Evolutionary conservation across 176 grass and related monocot genomes (phyloP).

Genomic region (Calamus simplicifolius): DNA sequence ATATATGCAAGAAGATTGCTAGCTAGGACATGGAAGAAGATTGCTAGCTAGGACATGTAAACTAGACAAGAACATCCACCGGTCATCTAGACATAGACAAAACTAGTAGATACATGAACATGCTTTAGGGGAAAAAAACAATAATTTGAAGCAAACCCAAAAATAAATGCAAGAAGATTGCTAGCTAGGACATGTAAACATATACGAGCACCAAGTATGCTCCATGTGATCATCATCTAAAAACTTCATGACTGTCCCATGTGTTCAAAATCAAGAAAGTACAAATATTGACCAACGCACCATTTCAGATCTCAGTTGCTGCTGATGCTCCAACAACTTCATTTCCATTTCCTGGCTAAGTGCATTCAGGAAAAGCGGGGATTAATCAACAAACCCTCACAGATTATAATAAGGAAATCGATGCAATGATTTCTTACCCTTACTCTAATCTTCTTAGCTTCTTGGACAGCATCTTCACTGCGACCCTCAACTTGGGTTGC

Average conservation of each 20-base stretch:
- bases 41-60: too few relatives aligned
- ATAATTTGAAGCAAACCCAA: too few relatives aligned
- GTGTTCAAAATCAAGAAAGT: constrained; percentile 3
- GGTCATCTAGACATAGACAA: too few relatives aligned
- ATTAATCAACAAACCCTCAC: neutral
- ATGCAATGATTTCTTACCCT: constrained; percentile 38
- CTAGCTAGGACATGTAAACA: neutral
- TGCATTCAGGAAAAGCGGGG: constrained; percentile 2
- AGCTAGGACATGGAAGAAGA: too few relatives aligned
- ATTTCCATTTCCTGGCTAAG: constrained; percentile 76
- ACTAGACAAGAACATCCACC: too few relatives aligned
- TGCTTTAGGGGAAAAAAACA: too few relatives aligned
- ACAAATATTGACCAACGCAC: constrained; percentile 16
- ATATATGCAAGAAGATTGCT: too few relatives aligned
- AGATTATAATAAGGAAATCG: neutral
- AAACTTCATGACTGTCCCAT: too few relatives aligned
- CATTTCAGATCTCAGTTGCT: constrained; percentile 80
- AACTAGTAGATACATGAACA: too few relatives aligned
- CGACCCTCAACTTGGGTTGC: constrained; percentile 90
- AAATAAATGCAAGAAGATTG: too few relatives aligned
- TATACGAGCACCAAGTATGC: neutral
- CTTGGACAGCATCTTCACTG: constrained; percentile 96
- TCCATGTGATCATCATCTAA: too few relatives aligned
- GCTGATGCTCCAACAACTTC: constrained; percentile 74
- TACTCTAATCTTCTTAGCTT: constrained; percentile 75